phyloP scores from a whole-genome alignment of 371 early-diverging fungal species.

The Coemansia sp. region DNA sequence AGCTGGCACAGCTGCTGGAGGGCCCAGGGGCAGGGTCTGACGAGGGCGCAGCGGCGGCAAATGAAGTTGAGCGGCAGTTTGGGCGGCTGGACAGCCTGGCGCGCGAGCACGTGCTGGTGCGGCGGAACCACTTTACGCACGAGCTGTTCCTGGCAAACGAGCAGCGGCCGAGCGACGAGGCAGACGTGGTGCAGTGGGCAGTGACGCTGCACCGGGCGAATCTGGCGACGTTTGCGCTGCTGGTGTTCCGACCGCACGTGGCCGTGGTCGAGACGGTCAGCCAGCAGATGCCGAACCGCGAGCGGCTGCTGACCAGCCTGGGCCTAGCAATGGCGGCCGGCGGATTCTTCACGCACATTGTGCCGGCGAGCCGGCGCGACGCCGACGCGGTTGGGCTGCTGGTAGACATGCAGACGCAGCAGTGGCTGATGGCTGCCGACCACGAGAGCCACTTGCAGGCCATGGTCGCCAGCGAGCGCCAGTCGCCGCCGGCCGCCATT shows the following conservation, averaged over 20 bases:
- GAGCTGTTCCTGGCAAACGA: conserved; percentile 15
- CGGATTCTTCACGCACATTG: conserved; percentile 29
- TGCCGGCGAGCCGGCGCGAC: conserved; percentile 24
- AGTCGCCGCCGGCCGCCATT: conserved; percentile 10
- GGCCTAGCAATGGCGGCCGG: conserved; percentile 21
- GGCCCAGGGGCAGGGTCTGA: background rate
- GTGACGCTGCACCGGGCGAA: conserved; percentile 27
- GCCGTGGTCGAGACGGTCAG: conserved; percentile 14
- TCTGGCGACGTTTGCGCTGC: conserved; percentile 33
- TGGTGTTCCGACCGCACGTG: conserved; percentile 29
- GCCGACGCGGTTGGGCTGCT: conserved; percentile 19
- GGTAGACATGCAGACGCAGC: conserved; percentile 42
- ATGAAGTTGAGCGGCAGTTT: background rate
- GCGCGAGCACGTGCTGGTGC: conserved; percentile 29
- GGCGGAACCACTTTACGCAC: conserved; percentile 34
- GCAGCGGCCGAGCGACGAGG: conserved; percentile 20
- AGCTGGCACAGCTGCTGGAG: background rate
- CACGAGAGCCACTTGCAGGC: conserved; percentile 32
- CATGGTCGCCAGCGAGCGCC: conserved; percentile 24
- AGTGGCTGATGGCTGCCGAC: conserved; percentile 32
- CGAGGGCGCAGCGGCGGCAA: background rate
- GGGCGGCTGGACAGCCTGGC: conserved; percentile 28
- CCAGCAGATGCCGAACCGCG: conserved; percentile 28
- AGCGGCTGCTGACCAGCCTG: conserved; percentile 20
- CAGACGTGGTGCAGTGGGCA: conserved; percentile 28